phyloP scores from a whole-genome alignment of 2,329 filamentous ascomycete species.

The Claviceps capensis region DNA sequence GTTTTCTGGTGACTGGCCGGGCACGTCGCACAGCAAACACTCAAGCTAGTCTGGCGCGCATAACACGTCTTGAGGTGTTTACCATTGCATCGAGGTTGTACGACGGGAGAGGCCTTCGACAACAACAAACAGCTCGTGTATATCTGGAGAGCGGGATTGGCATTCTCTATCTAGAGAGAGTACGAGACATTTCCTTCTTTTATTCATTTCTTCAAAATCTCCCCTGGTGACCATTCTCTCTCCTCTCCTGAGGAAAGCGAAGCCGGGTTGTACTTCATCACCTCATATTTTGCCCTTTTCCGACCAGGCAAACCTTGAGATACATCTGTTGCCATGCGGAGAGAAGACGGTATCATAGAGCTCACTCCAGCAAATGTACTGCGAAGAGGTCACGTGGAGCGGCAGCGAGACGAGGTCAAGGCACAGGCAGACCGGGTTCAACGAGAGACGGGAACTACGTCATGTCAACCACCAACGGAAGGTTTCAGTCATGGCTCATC shows the following conservation, averaged over 20 bases:
- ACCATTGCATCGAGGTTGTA: background rate
- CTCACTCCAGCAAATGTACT: slow-evolving; percentile 20
- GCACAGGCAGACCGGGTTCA: background rate
- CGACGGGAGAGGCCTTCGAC: background rate
- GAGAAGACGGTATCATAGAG: slow-evolving; percentile 16
- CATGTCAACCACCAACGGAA: slow-evolving; percentile 1
- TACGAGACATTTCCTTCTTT: background rate
- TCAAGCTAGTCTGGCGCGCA: background rate
- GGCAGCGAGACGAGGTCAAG: slow-evolving; percentile 2
- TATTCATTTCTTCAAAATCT: background rate
- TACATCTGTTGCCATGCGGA: slow-evolving; percentile 7
- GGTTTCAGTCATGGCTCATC: slow-evolving; percentile 3
- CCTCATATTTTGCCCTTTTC: background rate
- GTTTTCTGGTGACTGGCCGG: background rate
- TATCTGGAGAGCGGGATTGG: background rate
- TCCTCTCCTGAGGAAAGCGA: background rate
- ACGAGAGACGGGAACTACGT: background rate
- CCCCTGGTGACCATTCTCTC: background rate
- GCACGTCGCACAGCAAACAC: background rate
- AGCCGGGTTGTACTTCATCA: background rate
- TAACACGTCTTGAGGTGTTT: background rate
- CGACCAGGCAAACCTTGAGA: background rate
- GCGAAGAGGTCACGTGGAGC: slow-evolving; percentile 17
- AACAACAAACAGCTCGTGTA: background rate
- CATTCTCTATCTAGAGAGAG: background rate